Base-by-base conservation (phyloP, 176 grass and related monocot genomes). In the Calamus simplicifolius region DNA sequence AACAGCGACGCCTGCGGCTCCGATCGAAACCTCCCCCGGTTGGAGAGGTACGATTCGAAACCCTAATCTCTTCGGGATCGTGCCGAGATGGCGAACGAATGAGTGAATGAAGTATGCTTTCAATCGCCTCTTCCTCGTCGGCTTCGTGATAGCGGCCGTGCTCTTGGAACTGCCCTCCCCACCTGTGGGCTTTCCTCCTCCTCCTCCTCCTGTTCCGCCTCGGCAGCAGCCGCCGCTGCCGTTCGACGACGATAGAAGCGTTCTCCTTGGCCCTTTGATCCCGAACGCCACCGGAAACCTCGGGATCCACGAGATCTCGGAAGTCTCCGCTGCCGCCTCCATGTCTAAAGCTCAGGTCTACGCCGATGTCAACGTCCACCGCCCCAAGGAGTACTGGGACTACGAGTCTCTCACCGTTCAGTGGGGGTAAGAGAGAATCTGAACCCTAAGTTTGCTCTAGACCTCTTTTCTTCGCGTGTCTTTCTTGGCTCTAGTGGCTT, bases 371-470 rank as follows among this genome's bases (percentile, higher is more conserved):
- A 56, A 56, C 27, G 65, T 68, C 65, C 52, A 38, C 28, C 65
- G 52, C 25, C 65, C 65, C 52, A 68, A 55, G 65, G 65, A 56
- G 27, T 68, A 68, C 65, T 48, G 52, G 65, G 52, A 68, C 6
- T 56, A 68, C 29, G 65, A 68, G 65, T 55, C 65, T 27, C 63
- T 66, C 50, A 53, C 63, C 28, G 52, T 56, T 4, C 65, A 56
- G 12, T 68, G 65, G 29, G 63, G 52, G 52, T 68, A 48, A 55
- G 65, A 13, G 28, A 55, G 29, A 6, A 4, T 5, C 27, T 13
- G 31, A 56, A 5, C 29, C 29, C 18, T 48, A 59, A 51, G 12
- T 43, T 43, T 13, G 35, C 0, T 49, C 19, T 28, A 29, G 5
- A 51, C 10, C 17, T 48, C 35, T n/a, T 12, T 25, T 15, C 16